Conservation (phyloP, 768 basidiomycete species). For the Lactarius evosmus region DNA sequence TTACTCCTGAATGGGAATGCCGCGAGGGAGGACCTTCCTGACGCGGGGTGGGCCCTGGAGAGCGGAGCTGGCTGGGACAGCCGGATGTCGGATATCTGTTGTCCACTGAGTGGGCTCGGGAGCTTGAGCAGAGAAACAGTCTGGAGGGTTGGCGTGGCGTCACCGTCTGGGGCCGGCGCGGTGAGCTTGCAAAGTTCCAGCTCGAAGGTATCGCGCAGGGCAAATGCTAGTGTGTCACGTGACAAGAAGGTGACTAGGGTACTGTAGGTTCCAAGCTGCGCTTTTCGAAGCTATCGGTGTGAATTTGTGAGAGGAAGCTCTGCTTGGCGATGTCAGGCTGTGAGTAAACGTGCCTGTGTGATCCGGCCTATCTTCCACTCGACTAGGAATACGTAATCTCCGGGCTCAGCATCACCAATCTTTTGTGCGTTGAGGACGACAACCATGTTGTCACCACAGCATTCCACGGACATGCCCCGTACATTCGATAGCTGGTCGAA, state of each 20-base stretch:
- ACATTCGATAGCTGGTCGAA: conserved; percentile 1
- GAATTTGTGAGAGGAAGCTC: background rate
- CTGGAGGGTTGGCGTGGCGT: background rate
- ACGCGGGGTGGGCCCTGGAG: background rate
- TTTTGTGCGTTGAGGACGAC: conserved; percentile 3
- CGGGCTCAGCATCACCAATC: background rate
- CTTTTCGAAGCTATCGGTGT: conserved; percentile 1
- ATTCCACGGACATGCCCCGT: conserved; percentile 8
- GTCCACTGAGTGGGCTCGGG: conserved; percentile 4
- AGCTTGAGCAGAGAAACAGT: conserved; percentile 10
- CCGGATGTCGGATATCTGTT: conserved; percentile 5
- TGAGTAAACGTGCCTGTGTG: conserved; percentile 8
- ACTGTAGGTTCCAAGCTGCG: background rate
- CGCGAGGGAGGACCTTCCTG: background rate
- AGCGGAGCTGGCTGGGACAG: conserved; percentile 13
- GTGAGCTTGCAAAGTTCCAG: conserved; percentile 13
- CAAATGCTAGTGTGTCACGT: conserved; percentile 4
- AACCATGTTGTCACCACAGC: conserved; percentile 20
- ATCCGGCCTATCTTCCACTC: conserved; percentile 18
- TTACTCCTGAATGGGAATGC: conserved; percentile 18
- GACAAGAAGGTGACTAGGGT: conserved; percentile 16
- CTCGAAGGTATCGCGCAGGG: background rate
- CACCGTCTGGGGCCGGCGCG: background rate
- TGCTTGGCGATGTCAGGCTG: background rate
- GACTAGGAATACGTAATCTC: conserved; percentile 11